Base-by-base conservation (phyloP, 805 yeast genomes). In the Huiozyma naganishii region DNA sequence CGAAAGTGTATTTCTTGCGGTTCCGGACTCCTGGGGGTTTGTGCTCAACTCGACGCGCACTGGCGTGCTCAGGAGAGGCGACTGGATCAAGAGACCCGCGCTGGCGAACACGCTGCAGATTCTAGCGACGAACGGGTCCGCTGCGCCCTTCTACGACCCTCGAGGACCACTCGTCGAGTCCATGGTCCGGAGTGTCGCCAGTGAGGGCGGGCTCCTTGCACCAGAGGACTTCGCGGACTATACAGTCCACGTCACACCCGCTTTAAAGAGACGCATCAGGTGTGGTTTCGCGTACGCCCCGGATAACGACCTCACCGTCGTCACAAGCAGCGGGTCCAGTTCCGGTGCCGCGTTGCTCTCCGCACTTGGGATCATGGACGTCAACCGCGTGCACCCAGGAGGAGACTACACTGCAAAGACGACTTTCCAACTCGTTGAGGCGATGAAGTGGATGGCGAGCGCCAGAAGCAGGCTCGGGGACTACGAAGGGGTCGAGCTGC, bases 361-460 rank as follows among this genome's bases (percentile, higher is more conserved):
- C 2, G 97, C 94, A 0, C 65, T 90, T 39, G 76, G 77, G 39
- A 74, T 87, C 29, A 69, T 83, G 65, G 72, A 77, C 48, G 54
- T 63, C 11, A 70, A 70, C 49, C 66, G 67, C 3, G 61, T 61
- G 29, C 57, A 60, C 12, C 57, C 55, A 6, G 73, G 73, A 4
- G 66, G 65, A 11, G 84, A 79, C 49, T 69, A 72, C 54, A 57
- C 58, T 27, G 69, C 71, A 7, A 46, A 73, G 9, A 70, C 74
- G 10, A 67, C 79, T 2, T 97, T 85, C 54, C 70, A 84, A 44
- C 57, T 87, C 6, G 67, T 87, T 8, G 98, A 90, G 63, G 67
- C 83, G 3, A 86, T 90, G 95, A 90, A 90, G 62, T 90, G 96
- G 95, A 74, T 87, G 75, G 85, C 89, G 0, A 73, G 90, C 9